phyloP scores from a whole-genome alignment of 2,329 filamentous ascomycete genomes.

The Ophiognomonia clavigignenti-juglandacearum region DNA sequence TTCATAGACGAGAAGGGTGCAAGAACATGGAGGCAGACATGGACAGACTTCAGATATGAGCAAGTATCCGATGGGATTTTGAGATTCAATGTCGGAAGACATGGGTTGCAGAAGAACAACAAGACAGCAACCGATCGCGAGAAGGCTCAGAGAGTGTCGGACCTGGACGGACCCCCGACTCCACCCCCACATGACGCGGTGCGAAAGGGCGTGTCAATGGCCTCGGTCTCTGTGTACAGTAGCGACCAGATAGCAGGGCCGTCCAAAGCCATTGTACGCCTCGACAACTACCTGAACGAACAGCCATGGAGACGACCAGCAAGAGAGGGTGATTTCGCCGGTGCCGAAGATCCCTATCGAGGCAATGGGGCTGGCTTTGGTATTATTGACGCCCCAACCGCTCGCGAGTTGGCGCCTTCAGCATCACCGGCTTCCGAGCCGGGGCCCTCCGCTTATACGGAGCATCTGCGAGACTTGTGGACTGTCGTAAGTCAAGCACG shows the following conservation, averaged over 20 bases:
- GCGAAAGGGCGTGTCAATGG: neutral
- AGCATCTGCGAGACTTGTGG: neutral
- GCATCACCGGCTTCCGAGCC: neutral
- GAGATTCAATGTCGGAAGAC: neutral
- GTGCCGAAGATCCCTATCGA: conserved; percentile 11
- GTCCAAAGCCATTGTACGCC: neutral
- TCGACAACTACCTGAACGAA: conserved; percentile 3
- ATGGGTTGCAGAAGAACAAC: neutral
- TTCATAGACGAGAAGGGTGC: conserved; percentile 8
- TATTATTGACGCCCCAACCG: neutral
- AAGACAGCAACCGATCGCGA: neutral
- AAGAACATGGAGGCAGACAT: neutral
- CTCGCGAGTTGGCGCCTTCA: neutral
- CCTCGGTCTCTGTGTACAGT: conserved; percentile 2
- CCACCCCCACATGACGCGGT: neutral
- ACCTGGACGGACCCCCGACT: conserved; percentile 6
- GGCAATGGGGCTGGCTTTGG: conserved; percentile 14
- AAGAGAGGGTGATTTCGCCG: conserved; percentile 13
- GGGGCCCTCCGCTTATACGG: neutral
- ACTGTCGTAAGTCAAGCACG: neutral
- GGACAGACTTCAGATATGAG: conserved; percentile 3
- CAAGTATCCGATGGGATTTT: neutral
- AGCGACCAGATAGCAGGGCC: neutral
- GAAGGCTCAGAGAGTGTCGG: neutral
- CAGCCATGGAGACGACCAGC: conserved; percentile 14